phyloP scores from a whole-genome alignment of 2,329 filamentous ascomycete genomes.

The Xylariales sp. region DNA sequence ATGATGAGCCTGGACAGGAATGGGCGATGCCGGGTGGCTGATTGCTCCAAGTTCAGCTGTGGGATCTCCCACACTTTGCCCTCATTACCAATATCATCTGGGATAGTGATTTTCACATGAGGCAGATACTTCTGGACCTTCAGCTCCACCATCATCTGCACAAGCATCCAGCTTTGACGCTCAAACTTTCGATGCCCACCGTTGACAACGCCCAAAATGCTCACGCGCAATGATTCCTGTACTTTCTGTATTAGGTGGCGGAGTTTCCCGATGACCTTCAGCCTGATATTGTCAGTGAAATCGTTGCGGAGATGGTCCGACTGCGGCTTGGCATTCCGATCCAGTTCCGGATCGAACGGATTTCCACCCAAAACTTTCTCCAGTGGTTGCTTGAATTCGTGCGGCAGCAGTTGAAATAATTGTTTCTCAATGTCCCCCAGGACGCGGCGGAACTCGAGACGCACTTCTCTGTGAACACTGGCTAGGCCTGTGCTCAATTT shows the following conservation, averaged over 20 bases:
- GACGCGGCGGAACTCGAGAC: constrained; percentile 40
- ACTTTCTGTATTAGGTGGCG: constrained; percentile 38
- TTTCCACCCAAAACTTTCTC: constrained; percentile 43
- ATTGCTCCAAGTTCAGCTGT: too few species aligned
- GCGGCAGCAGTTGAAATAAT: constrained; percentile 39
- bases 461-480: constrained; percentile 38
- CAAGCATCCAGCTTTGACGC: constrained; percentile 39
- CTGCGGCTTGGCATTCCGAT: constrained; percentile 24
- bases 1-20: too few species aligned
- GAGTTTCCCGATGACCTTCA: constrained; percentile 39
- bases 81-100: constrained; percentile 43
- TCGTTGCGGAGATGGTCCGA: constrained; percentile 34
- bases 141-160: constrained; percentile 38
- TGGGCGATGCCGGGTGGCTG: too few species aligned
- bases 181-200: constrained; percentile 44
- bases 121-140: constrained; percentile 42
- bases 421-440: constrained; percentile 39
- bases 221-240: constrained; percentile 39
- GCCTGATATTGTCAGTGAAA: constrained; percentile 37
- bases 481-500: constrained; percentile 40
- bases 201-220: constrained; percentile 40
- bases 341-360: constrained; percentile 39
- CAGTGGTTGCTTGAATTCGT: constrained; percentile 36
- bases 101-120: constrained; percentile 39
- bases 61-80: too few species aligned